A percentile compares a stretch with the other conserved stretches of the same genome.
Evolutionary conservation across 371 early-diverging fungal genomes (phyloP).

Genomic region (Fennellomyces sp.): DNA sequence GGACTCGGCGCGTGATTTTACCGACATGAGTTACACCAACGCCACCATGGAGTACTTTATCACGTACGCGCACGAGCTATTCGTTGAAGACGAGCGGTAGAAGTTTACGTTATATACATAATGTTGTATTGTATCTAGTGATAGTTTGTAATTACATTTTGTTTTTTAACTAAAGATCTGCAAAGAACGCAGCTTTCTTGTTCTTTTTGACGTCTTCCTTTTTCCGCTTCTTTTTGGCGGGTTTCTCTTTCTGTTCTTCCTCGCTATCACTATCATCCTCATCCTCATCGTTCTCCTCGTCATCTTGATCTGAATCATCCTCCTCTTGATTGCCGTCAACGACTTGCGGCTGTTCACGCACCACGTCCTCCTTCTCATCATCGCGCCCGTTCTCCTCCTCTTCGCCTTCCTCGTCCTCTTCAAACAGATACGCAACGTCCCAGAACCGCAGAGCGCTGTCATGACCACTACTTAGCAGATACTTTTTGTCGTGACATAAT

Average conservation of each 20-base stretch:
- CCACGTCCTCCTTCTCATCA: conserved; percentile 22
- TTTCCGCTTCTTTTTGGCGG: conserved; percentile 5
- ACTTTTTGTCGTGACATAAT: conserved; percentile 1
- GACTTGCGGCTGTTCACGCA: neutral
- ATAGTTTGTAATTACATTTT: neutral
- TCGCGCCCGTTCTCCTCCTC: conserved; percentile 44
- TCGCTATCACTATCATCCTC: conserved; percentile 10
- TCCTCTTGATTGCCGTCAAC: conserved; percentile 25
- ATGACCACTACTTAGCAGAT: conserved; percentile 83
- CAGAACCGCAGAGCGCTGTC: conserved; percentile 88
- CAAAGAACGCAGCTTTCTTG: conserved; percentile 15
- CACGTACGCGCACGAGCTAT: conserved; percentile 5
- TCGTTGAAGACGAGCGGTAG: neutral
- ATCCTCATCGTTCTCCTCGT: conserved; percentile 21
- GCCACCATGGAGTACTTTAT: conserved; percentile 67
- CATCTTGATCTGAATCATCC: conserved; percentile 19
- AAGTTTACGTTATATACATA: neutral
- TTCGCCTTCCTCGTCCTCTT: conserved; percentile 43
- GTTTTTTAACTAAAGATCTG: conserved; percentile 9
- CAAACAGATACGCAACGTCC: conserved; percentile 67
- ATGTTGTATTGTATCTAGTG: neutral
- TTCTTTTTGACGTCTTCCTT: neutral
- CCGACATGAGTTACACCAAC: conserved; percentile 82
- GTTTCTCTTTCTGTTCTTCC: conserved; percentile 7
- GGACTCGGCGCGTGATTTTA: conserved; percentile 69